These are phyloP conservation scores for Drechslerella coelobrocha DNA, from an alignment of 2,329 filamentous ascomycete genomes.

Conservation along the genomic window DNA sequence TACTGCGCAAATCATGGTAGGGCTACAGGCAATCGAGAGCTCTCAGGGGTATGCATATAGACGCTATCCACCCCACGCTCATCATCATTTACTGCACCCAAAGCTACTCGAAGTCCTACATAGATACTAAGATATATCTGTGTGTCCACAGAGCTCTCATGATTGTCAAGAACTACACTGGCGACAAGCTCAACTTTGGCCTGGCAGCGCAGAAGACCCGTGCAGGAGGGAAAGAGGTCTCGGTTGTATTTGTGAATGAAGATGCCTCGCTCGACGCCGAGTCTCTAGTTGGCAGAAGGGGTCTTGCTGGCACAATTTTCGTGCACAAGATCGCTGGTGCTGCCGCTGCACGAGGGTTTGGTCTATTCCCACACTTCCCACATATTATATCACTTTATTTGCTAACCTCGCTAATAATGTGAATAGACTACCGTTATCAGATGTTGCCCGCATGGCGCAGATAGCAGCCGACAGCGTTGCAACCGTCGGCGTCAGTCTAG, in stretches of 20 bases:
- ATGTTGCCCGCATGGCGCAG: constrained; percentile 52
- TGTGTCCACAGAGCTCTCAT: constrained; percentile 75
- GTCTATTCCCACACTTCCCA: too few relatives aligned
- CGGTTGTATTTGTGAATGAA: constrained; percentile 91
- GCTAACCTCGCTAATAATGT: background rate
- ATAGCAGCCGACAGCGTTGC: constrained; percentile 63
- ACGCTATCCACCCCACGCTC: background rate
- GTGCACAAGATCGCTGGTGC: constrained; percentile 57
- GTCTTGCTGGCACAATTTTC: constrained; percentile 84
- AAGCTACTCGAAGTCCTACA: background rate
- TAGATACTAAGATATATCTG: background rate
- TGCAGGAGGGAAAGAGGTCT: constrained; percentile 74
- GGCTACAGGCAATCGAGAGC: constrained; percentile 27
- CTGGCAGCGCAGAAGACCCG: constrained; percentile 94
- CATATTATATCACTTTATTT: background rate
- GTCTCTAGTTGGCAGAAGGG: constrained; percentile 87
- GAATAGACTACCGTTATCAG: background rate
- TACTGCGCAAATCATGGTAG: constrained; percentile 74
- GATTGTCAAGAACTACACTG: constrained; percentile 93
- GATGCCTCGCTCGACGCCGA: constrained; percentile 80
- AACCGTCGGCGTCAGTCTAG: constrained; percentile 64
- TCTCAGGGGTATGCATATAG: constrained; percentile 21
- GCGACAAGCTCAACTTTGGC: constrained; percentile 88
- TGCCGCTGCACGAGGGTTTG: constrained; percentile 24
- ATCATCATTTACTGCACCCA: too few relatives aligned